Evolutionary conservation across 2,329 filamentous ascomycete species (phyloP), one percentile per base, ranked within the genome.

Genomic region (Fusarium fujikuroi): DNA sequence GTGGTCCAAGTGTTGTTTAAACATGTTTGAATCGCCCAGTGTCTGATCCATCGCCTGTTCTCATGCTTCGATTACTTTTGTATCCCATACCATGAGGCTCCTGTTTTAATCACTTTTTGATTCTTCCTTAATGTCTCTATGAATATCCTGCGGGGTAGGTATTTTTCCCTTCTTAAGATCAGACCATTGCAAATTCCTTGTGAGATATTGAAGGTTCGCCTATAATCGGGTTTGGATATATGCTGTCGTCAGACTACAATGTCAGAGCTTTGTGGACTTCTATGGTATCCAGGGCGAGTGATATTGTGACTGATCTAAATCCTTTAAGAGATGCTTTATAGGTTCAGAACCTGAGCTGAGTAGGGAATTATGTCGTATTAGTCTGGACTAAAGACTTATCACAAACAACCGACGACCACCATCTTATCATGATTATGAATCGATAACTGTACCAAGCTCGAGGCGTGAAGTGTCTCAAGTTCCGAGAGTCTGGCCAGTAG

Each of bases 401-500:
- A 63, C 32, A 39, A 47, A 56, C 46, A 37, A 40, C 39, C 34
- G 30, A 49, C 30, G 46, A 32, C 58, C 37, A 11, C 21, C 54
- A 63, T 69, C 57, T 71, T 64, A 71, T 69, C 71, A 57, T 30
- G 47, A 39, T 59, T 54, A 40, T 74, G 56, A 59, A 63, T 72
- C 63, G 52, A 72, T 62, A 36, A 52, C 30, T 71, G 60, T 39
- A 69, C 63, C 42, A 52, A 66, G 60, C 49, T 62, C 53, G 71
- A 74, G 58, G 71, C 71, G 44, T 74, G 63, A 50, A 72, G 49
- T 69, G 71, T 74, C 71, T 74, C 71, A 72, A 72, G 62, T 62
- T 42, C 49, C 47, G 49, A 57, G 40, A 23, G 43, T 40, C 39
- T 57, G 40, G 56, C 64, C 69, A 58, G 53, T 47, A 44, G 32